These are phyloP conservation scores for Fusarium dimerum DNA, from an alignment of 2,329 filamentous ascomycete species.

Conservation along the genomic window DNA sequence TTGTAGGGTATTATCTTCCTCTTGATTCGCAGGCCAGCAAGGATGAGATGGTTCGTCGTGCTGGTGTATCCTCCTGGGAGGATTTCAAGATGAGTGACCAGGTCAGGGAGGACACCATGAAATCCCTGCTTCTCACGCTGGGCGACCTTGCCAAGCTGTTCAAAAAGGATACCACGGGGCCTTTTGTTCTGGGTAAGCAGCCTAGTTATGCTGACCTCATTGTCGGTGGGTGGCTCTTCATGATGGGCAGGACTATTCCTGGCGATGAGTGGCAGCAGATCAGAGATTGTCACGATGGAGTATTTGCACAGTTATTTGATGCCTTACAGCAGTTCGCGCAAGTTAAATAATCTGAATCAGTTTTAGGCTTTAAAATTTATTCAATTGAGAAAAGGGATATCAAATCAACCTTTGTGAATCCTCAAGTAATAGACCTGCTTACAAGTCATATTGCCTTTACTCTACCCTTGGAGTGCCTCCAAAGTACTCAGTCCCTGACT, in stretches of 20 bases:
- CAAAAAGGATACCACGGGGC: slow-evolving; percentile 39
- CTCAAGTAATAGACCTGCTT: no score
- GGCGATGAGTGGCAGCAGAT: slow-evolving; percentile 49
- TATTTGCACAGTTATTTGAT: slow-evolving; percentile 52
- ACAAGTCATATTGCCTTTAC: no score
- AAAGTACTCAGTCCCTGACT: no score
- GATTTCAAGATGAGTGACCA: slow-evolving; percentile 42
- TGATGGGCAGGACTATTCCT: slow-evolving; percentile 43
- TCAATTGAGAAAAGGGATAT: no score
- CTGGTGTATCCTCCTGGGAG: slow-evolving; percentile 46
- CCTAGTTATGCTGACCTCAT: slow-evolving; percentile 58
- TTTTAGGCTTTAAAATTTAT: no score
- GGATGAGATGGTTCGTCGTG: slow-evolving; percentile 50
- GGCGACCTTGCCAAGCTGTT: slow-evolving; percentile 46
- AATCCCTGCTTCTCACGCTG: slow-evolving; percentile 43
- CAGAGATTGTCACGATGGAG: slow-evolving; percentile 49
- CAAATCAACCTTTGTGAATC: no score
- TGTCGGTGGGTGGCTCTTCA: slow-evolving; percentile 56
- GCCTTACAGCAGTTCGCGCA: slow-evolving; percentile 41
- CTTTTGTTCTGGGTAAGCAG: slow-evolving; percentile 48
- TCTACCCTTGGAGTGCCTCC: no score
- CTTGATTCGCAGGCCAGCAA: slow-evolving; percentile 51
- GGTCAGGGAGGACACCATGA: slow-evolving; percentile 38
- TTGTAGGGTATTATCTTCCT: slow-evolving; percentile 45
- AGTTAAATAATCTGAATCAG: slow-evolving; percentile 23